Evolutionary conservation across 75 land plant species (phyloP), one percentile per base, ranked within the genome.

Genomic region (Pinus albicaulis): DNA sequence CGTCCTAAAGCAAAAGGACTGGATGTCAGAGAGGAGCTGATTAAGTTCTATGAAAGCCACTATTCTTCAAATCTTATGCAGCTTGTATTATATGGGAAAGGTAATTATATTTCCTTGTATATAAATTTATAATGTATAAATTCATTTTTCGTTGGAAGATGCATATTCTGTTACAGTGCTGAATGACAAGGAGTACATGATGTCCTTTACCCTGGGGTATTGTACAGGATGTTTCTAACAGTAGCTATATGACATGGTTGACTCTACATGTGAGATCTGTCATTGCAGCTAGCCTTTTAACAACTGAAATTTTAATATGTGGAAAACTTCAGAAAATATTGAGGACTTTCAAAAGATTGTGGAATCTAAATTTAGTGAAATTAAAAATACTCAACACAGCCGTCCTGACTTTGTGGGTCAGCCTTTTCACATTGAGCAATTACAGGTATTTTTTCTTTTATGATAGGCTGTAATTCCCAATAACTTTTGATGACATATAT

Each of bases 31-130:
- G 78, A 80, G 16, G 95, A 92, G 79, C 86, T 97, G 65, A 63
- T 97, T 56, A 92, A 91, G 76, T 94, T 97, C 57, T 94, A 97
- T 83, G 84, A 89, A 61, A 77, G 82, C 23, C 74, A 92, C 71
- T 97, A 97, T 80, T 94, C 99, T 34, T 90, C 99, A 59, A 97
- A 94, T 78, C 88, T 90, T 8, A 97, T 97, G 99, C 92, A 92
- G 75, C 90, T 97, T 57, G 95, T 88, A 59, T 84, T 97, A 4
- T 97, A 97, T 89, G 88, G 87, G 19, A 90, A 88, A 86, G 98
- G 99, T 96, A 41, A 38, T 68, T 68, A 22, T 38, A 41, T 2
- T 10, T 68, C 41, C 34, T 68, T 68, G 5, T 68, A 41, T n/a
- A 19, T 52, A 58, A 20, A 74, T 17, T 41, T 55, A 34, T 15